Evolutionary conservation across 208 protist genomes (phyloP).

Genomic region (Porcisia hertigi): DNA sequence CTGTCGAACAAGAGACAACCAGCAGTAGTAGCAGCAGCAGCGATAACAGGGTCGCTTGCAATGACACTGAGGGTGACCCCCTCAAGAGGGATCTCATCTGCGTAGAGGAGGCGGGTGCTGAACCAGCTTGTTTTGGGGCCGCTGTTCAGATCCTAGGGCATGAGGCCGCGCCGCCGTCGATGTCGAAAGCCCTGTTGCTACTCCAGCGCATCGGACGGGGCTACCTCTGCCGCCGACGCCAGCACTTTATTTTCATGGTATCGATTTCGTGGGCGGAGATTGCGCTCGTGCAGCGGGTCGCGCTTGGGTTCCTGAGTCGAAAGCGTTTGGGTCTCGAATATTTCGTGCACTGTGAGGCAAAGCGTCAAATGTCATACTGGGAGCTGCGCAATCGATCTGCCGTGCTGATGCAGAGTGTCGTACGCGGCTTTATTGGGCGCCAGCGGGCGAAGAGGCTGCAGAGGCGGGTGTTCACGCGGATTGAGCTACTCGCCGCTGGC

Average conservation of each 20-base stretch:
- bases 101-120: slow-evolving; percentile 13
- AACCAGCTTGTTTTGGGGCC: slow-evolving; percentile 23
- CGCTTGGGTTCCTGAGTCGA: slow-evolving; percentile 32
- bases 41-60: slow-evolving; percentile 10
- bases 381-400: slow-evolving; percentile 39
- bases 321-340: slow-evolving; percentile 32
- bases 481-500: slow-evolving; percentile 46
- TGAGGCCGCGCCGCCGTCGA: slow-evolving; percentile 6
- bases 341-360: slow-evolving; percentile 26
- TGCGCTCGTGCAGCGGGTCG: slow-evolving; percentile 46
- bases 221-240: slow-evolving; percentile 36
- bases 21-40: slow-evolving; percentile 15
- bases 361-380: slow-evolving; percentile 38
- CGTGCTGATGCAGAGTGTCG: slow-evolving; percentile 47
- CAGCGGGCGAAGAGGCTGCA: slow-evolving; percentile 45
- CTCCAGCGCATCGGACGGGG: slow-evolving; percentile 52
- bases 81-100: slow-evolving; percentile 11
- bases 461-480: slow-evolving; percentile 41
- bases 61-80: slow-evolving; percentile 14
- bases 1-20: not conserved
- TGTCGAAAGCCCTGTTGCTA: slow-evolving; percentile 24
- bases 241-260: slow-evolving; percentile 44
- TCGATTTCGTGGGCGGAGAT: slow-evolving; percentile 40
- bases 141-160: slow-evolving; percentile 16
- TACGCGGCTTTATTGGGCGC: slow-evolving; percentile 48